A percentile compares a stretch with the other conserved stretches of the same genome.
Conservation (phyloP, 1,284 basidiomycete species). For the Apiotrichum gracile region DNA sequence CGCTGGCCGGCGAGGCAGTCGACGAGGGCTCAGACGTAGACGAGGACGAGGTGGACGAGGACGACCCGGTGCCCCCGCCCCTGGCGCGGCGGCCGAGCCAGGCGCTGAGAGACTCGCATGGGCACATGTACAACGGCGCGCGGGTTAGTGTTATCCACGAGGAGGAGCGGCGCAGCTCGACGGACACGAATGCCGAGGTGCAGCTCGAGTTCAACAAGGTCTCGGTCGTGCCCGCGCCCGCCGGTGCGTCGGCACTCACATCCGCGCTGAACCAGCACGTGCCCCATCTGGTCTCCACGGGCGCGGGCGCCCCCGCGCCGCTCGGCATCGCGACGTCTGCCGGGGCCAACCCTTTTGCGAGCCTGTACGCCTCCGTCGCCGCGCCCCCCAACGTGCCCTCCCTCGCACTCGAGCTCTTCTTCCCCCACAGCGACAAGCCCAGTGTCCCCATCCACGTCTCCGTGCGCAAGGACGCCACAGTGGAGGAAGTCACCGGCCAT, state of each 20-base stretch:
- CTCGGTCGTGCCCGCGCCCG: neutral
- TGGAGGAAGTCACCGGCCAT: constrained; percentile 94
- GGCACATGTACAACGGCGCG: too few species aligned
- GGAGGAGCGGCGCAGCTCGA: constrained; percentile 22
- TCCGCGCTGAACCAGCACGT: constrained; percentile 37
- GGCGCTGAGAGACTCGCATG: neutral
- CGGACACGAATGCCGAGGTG: constrained; percentile 17
- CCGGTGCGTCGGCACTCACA: constrained; percentile 32
- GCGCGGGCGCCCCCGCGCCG: constrained; percentile 1
- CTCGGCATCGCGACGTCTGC: neutral
- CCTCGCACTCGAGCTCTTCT: constrained; percentile 70
- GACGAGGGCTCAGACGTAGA: constrained; percentile 23
- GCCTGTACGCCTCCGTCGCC: constrained; percentile 47
- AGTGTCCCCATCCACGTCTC: constrained; percentile 50
- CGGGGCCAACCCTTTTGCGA: constrained; percentile 43
- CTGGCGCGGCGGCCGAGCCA: neutral
- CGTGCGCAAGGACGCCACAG: constrained; percentile 79
- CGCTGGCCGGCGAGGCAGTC: constrained; percentile 34
- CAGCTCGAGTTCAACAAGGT: constrained; percentile 20
- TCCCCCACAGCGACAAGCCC: constrained; percentile 71
- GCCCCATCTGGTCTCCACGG: constrained; percentile 31
- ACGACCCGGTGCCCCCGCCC: constrained; percentile 10
- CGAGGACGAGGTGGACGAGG: constrained; percentile 31
- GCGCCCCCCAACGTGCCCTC: constrained; percentile 42
- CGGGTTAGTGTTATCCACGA: constrained; percentile 14